A percentile compares a stretch with the other conserved stretches of the same genome.
Evolutionary conservation across 2,329 filamentous ascomycete genomes (phyloP).

Genomic region (Parastagonospora nodorum): DNA sequence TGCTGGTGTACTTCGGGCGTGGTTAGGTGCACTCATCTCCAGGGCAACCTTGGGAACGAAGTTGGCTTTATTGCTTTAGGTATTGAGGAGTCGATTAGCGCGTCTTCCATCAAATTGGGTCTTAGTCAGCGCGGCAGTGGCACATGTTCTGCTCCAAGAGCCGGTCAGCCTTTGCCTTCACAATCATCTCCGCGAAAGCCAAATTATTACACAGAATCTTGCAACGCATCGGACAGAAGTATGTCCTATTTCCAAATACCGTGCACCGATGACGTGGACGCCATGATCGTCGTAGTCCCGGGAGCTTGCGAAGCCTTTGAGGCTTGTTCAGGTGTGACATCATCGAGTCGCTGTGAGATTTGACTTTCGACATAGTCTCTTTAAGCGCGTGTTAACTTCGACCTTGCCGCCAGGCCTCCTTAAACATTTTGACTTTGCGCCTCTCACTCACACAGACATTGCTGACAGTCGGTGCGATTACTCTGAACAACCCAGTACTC

Average conservation of each 20-base stretch:
- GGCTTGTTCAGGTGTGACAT: conserved; percentile 14
- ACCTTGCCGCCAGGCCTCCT: conserved; percentile 5
- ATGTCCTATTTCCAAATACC: conserved; percentile 1
- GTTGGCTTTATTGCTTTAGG: too few relatives aligned
- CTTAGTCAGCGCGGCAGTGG: too few relatives aligned
- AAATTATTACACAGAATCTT: too few relatives aligned
- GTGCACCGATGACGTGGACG: conserved; percentile 10
- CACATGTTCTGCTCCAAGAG: too few relatives aligned
- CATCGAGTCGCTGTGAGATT: conserved; percentile 12
- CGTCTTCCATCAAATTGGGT: too few relatives aligned
- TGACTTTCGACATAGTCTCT: conserved; percentile 5
- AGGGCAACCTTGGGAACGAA: too few relatives aligned
- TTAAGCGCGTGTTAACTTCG: background rate
- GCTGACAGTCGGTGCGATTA: conserved; percentile 1
- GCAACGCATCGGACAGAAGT: background rate
- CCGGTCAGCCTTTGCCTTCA: background rate
- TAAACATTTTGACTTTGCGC: conserved; percentile 3
- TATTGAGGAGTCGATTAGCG: too few relatives aligned
- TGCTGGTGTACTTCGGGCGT: too few relatives aligned
- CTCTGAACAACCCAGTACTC: background rate
- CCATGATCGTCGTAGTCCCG: conserved; percentile 7
- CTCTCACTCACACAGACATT: conserved; percentile 2
- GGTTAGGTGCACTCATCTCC: too few relatives aligned
- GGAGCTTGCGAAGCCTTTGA: conserved; percentile 12
- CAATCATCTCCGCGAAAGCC: background rate